phyloP scores from a whole-genome alignment of 495 filamentous ascomycete species.

The Lasiosphaeriaceae sp. region DNA sequence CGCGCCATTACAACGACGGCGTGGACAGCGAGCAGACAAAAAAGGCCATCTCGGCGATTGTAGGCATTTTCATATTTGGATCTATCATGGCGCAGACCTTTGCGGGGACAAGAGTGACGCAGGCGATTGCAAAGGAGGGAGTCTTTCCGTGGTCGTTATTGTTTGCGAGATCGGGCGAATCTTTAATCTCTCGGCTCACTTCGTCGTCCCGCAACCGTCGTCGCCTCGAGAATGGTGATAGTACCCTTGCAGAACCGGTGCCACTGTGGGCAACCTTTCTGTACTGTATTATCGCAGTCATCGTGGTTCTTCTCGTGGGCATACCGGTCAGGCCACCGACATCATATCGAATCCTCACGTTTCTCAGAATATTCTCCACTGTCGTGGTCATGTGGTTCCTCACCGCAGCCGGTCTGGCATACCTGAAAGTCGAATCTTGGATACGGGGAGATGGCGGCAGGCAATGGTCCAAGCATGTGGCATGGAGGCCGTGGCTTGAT shows the following conservation, averaged over 20 bases:
- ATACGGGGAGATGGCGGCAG: neutral
- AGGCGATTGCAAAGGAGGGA: constrained; percentile 52
- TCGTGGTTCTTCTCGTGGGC: constrained; percentile 8
- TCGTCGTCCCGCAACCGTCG: neutral
- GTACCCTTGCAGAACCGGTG: no score
- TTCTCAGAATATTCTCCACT: constrained; percentile 10
- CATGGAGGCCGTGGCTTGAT: neutral
- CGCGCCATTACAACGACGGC: neutral
- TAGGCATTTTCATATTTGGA: constrained; percentile 7
- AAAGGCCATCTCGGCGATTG: neutral
- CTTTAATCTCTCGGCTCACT: neutral
- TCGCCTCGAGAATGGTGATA: no score
- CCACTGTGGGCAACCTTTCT: constrained; percentile 16
- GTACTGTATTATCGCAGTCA: constrained; percentile 10
- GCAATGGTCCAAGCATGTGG: neutral
- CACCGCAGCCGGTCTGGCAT: constrained; percentile 12
- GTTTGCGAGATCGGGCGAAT: constrained; percentile 28
- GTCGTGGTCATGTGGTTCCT: constrained; percentile 14
- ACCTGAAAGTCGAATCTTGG: constrained; percentile 1
- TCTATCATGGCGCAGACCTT: constrained; percentile 42
- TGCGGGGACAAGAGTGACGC: constrained; percentile 48
- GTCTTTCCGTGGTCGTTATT: constrained; percentile 44
- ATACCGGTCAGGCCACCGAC: neutral
- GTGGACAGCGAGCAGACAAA: neutral
- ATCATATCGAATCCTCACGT: constrained; percentile 3